A percentile compares a stretch with the other conserved stretches of the same genome.
Conservation (phyloP, 129 eudicot species). For the Apium graveolens region DNA sequence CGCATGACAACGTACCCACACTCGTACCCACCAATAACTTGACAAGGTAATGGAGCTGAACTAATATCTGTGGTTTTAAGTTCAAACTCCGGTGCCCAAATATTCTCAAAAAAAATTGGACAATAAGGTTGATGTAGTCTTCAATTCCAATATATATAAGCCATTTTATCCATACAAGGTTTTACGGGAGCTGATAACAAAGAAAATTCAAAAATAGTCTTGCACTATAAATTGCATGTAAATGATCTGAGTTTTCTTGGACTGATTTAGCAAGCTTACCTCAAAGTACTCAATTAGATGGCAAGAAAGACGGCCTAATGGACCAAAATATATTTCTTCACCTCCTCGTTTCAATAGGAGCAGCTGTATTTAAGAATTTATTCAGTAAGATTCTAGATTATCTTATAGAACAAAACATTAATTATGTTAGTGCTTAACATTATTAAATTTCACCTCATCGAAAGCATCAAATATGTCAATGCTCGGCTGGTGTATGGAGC, state of each 20-base stretch:
- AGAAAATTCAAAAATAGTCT: not conserved
- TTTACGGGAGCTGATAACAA: not conserved
- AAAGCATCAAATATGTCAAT: no score
- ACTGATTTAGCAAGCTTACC: slow-evolving; percentile 37
- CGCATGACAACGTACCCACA: no score
- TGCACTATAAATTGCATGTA: not conserved
- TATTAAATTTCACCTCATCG: no score
- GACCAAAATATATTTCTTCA: slow-evolving; percentile 79
- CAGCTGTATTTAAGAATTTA: slow-evolving; percentile 31
- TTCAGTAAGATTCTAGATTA: slow-evolving; percentile 1
- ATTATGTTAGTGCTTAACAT: not conserved
- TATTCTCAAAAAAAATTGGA: not conserved
- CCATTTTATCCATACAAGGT: not conserved
- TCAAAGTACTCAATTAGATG: slow-evolving; percentile 74
- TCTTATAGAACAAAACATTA: not conserved
- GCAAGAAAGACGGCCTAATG: slow-evolving; percentile 59
- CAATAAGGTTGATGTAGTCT: not conserved
- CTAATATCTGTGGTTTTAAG: not conserved
- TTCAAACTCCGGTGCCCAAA: not conserved
- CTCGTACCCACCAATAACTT: no score
- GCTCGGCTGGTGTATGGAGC: no score
- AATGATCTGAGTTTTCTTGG: not conserved
- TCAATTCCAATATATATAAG: no score
- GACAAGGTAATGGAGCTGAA: not conserved
- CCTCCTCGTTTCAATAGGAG: slow-evolving; percentile 83